Evolutionary conservation across 805 yeast species (phyloP), one percentile per base, ranked within the genome.

Genomic region (Candida khao-thaluensis): DNA sequence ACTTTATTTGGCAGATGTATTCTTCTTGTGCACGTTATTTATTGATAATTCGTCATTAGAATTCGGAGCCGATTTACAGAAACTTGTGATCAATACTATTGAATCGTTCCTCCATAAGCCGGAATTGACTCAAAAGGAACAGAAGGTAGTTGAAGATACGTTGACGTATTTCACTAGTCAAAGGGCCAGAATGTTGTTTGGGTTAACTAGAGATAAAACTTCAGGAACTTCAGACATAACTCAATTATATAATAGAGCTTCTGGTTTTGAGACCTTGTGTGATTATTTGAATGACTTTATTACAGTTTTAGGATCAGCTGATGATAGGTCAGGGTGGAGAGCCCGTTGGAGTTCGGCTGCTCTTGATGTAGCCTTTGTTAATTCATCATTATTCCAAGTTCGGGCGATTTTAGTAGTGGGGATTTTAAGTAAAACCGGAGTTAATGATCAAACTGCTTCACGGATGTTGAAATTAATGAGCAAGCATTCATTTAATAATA

Each of bases 351-450:
- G 76, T 43, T 71, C 82, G 25, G 73, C 76, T 48, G 75, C 82
- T 4, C 66, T 81, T 69, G 81, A 78, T 46, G 74, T 85, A 14
- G 80, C 85, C 0, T 79, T 81, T 51, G 63, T 66, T 32, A 59
- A 67, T 3, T 69, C 71, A 17, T 76, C 86, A 0, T 73, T 81
- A 25, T 68, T 85, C 35, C 85, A 84, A 49, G 76, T 78, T 4
- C 69, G 91, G 39, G 85, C 89, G 0, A 63, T 82, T 45, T 64
- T 85, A 45, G 74, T 85, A 5, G 69, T 85, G 12, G 93, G 95
- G 27, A 77, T 82, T 25, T 57, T 87, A 30, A 73, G 86, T 0
- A 76, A 76, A 44, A 61, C 69, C 9, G 88, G 87, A 18, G 74
- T 83, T 17, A 76, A 77, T 35, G 85, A 81, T 49, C 65, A 69